phyloP scores from a whole-genome alignment of 2,329 filamentous ascomycete species.

The Aplosporella prunicola region DNA sequence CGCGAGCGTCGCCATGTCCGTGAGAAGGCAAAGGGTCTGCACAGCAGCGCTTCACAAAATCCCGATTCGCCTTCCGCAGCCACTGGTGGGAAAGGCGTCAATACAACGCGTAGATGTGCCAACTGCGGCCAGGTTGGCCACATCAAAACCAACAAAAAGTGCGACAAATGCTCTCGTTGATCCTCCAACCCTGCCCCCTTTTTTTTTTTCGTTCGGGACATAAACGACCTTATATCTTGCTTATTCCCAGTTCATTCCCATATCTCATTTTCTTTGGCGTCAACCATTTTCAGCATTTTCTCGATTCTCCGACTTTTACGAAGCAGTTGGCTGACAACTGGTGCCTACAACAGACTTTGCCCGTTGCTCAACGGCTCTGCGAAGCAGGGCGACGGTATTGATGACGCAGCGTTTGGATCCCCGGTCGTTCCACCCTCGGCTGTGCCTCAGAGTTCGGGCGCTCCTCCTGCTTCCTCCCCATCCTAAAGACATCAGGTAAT shows the following conservation, averaged over 20 bases:
- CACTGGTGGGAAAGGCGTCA: constrained; percentile 40
- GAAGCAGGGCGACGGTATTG: background rate
- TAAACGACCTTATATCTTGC: too few species aligned
- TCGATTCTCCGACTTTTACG: too few species aligned
- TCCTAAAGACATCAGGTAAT: too few species aligned
- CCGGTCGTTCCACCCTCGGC: background rate
- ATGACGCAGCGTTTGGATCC: background rate
- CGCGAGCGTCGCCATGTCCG: constrained; percentile 81
- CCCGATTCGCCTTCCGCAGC: constrained; percentile 38
- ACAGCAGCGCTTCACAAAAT: constrained; percentile 19
- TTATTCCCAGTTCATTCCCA: too few species aligned
- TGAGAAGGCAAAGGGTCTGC: constrained; percentile 71
- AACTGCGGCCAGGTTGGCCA: constrained; percentile 96
- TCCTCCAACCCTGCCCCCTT: background rate
- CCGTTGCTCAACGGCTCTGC: constrained; percentile 10
- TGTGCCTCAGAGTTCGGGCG: background rate
- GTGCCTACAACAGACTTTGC: constrained; percentile 6
- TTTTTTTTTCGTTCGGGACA: background rate
- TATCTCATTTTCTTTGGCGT: too few species aligned
- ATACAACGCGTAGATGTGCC: constrained; percentile 75
- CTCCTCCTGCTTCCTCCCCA: background rate
- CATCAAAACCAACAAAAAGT: constrained; percentile 99
- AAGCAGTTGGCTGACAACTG: constrained; percentile 1
- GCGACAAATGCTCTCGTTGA: constrained; percentile 9
- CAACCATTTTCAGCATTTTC: too few species aligned